These are phyloP conservation scores for Lactuca sativa DNA, from an alignment of 129 eudicot species.

Conservation along the genomic window DNA sequence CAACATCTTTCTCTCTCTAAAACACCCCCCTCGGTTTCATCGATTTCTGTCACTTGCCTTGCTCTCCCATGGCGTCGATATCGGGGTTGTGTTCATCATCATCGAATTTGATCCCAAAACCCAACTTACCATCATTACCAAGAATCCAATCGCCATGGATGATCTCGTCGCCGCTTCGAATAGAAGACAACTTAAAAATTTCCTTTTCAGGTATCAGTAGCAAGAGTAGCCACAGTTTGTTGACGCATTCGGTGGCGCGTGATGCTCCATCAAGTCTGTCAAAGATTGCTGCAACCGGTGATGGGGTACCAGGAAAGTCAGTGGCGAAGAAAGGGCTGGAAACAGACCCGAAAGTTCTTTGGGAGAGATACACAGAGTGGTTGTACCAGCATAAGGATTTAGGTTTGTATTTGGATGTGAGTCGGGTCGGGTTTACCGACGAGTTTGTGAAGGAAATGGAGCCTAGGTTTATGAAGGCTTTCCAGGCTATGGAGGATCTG, in stretches of 20 bases:
- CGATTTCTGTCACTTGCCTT: constrained; percentile 19
- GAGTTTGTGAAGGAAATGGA: constrained; percentile 80
- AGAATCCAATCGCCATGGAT: constrained; percentile 1
- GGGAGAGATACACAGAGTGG: constrained; percentile 91
- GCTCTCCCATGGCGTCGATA: constrained; percentile 40
- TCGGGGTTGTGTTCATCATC: constrained; percentile 47
- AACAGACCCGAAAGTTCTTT: constrained; percentile 57
- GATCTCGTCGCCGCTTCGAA: constrained; percentile 16
- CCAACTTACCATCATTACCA: constrained; percentile 10
- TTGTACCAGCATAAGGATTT: constrained; percentile 93
- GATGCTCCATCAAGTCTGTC: constrained; percentile 42
- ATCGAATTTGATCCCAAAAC: constrained; percentile 30
- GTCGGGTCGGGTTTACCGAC: constrained; percentile 79
- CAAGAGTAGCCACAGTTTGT: not conserved
- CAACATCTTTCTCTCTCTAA: constrained; percentile 26
- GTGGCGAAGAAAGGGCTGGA: constrained; percentile 35
- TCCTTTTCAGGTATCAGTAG: not conserved
- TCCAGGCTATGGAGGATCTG: constrained; percentile 70
- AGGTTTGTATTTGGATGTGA: constrained; percentile 81
- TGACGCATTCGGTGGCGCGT: constrained; percentile 51
- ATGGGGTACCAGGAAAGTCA: constrained; percentile 21
- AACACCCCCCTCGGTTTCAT: constrained; percentile 39
- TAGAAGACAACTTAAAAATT: constrained; percentile 1
- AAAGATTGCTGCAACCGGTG: constrained; percentile 12
- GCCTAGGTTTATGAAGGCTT: constrained; percentile 64